Percentiles rank a stretch among this genome's conserved stretches.
phyloP scores from a whole-genome alignment of 1,284 basidiomycete species.

The Taiwanofungus camphoratus region DNA sequence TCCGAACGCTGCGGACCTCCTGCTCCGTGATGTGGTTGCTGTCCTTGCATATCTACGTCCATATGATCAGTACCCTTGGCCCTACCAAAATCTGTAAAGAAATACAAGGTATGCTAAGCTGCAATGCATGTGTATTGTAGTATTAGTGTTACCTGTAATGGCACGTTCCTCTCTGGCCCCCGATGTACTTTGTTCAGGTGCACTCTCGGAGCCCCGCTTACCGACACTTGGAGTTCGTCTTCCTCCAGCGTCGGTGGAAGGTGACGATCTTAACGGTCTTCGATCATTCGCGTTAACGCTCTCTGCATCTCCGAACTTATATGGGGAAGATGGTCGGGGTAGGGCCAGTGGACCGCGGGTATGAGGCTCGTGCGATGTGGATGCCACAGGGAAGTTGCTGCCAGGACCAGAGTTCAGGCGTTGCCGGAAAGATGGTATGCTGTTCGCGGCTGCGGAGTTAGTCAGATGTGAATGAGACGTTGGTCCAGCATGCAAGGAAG shows the following conservation, averaged over 20 bases:
- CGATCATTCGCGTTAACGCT: conserved; percentile 45
- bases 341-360: conserved; percentile 32
- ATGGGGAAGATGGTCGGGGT: conserved; percentile 60
- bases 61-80: conserved; percentile 36
- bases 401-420: conserved; percentile 22
- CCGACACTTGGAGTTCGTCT: conserved; percentile 16
- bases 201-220: conserved; percentile 12
- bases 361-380: conserved; percentile 28
- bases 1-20: conserved; percentile 15
- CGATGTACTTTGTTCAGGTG: conserved; percentile 11
- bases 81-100: conserved; percentile 28
- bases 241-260: conserved; percentile 23
- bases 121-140: conserved; percentile 6
- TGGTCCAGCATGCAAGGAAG: conserved; percentile 56
- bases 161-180: conserved; percentile 10
- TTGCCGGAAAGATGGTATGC: conserved; percentile 23
- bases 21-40: conserved; percentile 15
- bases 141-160: conserved; percentile 18
- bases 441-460: conserved; percentile 20
- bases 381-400: conserved; percentile 23
- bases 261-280: conserved; percentile 34
- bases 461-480: conserved; percentile 24
- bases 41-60: conserved; percentile 37
- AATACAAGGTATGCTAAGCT: conserved; percentile 9
- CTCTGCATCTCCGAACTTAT: conserved; percentile 60